phyloP scores from a whole-genome alignment of 2,329 filamentous ascomycete species.

The Diaporthe humulicola region DNA sequence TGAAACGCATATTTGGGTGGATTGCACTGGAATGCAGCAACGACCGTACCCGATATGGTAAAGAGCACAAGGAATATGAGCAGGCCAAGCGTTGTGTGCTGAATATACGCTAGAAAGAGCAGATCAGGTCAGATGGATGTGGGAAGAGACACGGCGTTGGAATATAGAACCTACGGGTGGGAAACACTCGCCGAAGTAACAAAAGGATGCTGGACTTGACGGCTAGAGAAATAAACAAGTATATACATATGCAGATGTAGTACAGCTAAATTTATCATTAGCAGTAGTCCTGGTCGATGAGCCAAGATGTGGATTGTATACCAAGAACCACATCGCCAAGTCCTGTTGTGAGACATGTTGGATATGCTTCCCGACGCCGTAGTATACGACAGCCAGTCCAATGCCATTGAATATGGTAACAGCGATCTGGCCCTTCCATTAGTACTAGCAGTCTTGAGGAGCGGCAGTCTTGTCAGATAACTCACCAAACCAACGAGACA shows the following conservation, averaged over 20 bases:
- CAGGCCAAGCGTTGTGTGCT: conserved; percentile 32
- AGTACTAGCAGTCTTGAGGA: not conserved
- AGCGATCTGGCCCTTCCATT: not conserved
- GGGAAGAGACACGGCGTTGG: not conserved
- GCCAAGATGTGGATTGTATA: not conserved
- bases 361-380: conserved; percentile 37
- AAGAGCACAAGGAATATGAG: conserved; percentile 36
- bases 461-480: not conserved
- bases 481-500: conserved; percentile 19
- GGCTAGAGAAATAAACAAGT: conserved; percentile 33
- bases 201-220: conserved; percentile 36
- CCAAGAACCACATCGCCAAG: conserved; percentile 31
- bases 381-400: conserved; percentile 30
- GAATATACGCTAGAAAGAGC: conserved; percentile 30
- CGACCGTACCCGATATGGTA: conserved; percentile 35
- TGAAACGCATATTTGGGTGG: conserved; percentile 39
- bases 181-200: conserved; percentile 33
- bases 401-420: conserved; percentile 35
- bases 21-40: conserved; percentile 38
- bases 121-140: not conserved
- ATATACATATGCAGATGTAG: conserved; percentile 37
- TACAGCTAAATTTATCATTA: conserved; percentile 24
- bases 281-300: not conserved
- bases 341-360: conserved; percentile 27
- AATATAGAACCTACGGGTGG: conserved; percentile 11